Percentiles rank a stretch among this genome's conserved stretches.
phyloP scores from a whole-genome alignment of 75 land plant genomes.

The Picea sitchensis region DNA sequence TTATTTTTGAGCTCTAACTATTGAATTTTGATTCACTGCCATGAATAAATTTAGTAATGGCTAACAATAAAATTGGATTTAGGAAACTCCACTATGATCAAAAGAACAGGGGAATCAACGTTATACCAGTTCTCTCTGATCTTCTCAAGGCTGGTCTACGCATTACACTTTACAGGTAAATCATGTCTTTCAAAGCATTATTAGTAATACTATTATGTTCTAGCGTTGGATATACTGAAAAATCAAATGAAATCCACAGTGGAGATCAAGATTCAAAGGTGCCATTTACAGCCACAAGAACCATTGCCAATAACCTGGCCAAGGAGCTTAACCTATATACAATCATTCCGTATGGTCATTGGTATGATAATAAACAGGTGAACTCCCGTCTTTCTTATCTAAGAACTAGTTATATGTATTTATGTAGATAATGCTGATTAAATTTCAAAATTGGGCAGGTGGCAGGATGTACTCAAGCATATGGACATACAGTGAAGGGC shows the following conservation, averaged over 20 bases:
- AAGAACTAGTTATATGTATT: not conserved
- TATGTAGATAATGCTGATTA: not conserved
- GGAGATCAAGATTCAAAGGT: constrained; percentile 23
- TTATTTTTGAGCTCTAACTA: too few species aligned
- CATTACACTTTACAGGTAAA: constrained; percentile 17
- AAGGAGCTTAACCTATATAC: constrained; percentile 10
- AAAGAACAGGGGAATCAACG: constrained; percentile 8
- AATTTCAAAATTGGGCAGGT: constrained; percentile 9
- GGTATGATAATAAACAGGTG: constrained; percentile 18
- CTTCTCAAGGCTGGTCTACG: constrained; percentile 11
- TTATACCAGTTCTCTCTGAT: constrained; percentile 7
- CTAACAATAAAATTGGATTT: not conserved
- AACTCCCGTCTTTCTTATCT: not conserved
- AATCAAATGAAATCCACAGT: not conserved
- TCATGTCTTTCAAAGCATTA: too few species aligned
- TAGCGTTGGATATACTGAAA: too few species aligned
- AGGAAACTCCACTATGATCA: constrained; percentile 6
- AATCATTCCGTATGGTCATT: constrained; percentile 6
- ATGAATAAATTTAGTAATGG: not conserved
- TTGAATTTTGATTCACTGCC: too few species aligned
- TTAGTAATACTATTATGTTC: too few species aligned
- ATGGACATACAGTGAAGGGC: constrained; percentile 8
- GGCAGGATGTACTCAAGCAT: constrained; percentile 21
- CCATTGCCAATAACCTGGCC: constrained; percentile 7
- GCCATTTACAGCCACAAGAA: constrained; percentile 19